Percentiles rank a stretch among this genome's conserved stretches.
These are phyloP conservation scores for Sporothrix mexicana DNA, from an alignment of 2,329 filamentous ascomycete genomes.

Conservation along the genomic window DNA sequence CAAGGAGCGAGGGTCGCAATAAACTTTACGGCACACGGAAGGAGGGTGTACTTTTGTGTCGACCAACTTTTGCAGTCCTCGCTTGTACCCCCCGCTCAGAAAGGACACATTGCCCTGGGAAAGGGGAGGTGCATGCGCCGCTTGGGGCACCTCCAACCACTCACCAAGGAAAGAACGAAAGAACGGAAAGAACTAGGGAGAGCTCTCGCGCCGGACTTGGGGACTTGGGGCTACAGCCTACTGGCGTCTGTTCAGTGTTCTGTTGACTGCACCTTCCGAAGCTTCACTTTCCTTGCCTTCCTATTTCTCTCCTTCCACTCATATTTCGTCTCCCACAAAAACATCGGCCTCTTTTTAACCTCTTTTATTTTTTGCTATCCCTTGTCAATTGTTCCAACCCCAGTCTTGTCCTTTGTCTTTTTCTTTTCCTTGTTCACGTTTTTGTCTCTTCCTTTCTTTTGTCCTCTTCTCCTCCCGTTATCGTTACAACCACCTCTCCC, in stretches of 20 bases:
- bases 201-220: conserved; percentile 3
- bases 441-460: neutral
- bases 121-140: conserved; percentile 12
- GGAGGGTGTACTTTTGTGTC: neutral
- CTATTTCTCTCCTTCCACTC: neutral
- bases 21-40: neutral
- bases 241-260: no score
- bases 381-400: neutral
- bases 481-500: no score
- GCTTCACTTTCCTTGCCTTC: neutral
- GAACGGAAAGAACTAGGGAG: neutral
- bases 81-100: neutral
- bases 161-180: no score
- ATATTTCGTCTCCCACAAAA: no score
- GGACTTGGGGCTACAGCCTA: neutral
- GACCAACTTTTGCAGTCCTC: neutral
- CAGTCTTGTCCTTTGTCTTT: no score
- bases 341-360: neutral
- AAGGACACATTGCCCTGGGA: conserved; percentile 30
- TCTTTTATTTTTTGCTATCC: neutral
- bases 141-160: neutral
- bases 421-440: neutral
- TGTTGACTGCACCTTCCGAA: neutral
- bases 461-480: neutral
- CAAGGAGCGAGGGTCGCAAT: conserved; percentile 24